These are phyloP conservation scores for Quercus cerris DNA, from an alignment of 306 rosid species.

Conservation along the genomic window DNA sequence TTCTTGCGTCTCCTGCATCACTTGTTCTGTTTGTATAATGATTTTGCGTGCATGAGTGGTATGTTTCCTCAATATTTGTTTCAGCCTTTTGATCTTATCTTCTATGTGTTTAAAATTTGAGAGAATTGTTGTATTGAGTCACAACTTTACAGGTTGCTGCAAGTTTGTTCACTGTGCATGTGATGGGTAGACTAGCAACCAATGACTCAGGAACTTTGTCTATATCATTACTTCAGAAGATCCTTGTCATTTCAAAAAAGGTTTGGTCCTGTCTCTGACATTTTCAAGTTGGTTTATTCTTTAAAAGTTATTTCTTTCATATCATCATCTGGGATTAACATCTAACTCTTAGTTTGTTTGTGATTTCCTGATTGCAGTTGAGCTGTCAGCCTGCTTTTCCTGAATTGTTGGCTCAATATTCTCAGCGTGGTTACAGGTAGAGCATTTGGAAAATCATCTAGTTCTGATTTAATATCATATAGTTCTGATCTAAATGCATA, in stretches of 20 bases:
- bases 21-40: background rate
- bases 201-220: conserved; percentile 76
- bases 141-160: conserved; percentile 67
- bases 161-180: conserved; percentile 67
- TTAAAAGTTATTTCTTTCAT: background rate
- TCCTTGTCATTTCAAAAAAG: conserved; percentile 50
- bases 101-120: background rate
- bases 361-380: conserved; percentile 57
- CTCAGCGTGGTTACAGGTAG: conserved; percentile 86
- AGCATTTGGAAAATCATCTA: background rate
- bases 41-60: background rate
- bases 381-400: conserved; percentile 76
- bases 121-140: background rate
- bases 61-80: background rate
- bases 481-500: background rate
- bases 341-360: background rate
- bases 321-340: background rate
- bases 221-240: conserved; percentile 67
- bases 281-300: background rate
- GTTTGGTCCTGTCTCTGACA: conserved; percentile 29
- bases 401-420: conserved; percentile 67
- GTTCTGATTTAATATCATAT: background rate
- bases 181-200: conserved; percentile 59
- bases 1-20: no score
- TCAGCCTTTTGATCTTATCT: background rate